Percentiles rank a stretch among this genome's conserved stretches.
These are phyloP conservation scores for Oryza coarctata DNA, from an alignment of 176 grass and related monocot genomes.

Conservation along the genomic window DNA sequence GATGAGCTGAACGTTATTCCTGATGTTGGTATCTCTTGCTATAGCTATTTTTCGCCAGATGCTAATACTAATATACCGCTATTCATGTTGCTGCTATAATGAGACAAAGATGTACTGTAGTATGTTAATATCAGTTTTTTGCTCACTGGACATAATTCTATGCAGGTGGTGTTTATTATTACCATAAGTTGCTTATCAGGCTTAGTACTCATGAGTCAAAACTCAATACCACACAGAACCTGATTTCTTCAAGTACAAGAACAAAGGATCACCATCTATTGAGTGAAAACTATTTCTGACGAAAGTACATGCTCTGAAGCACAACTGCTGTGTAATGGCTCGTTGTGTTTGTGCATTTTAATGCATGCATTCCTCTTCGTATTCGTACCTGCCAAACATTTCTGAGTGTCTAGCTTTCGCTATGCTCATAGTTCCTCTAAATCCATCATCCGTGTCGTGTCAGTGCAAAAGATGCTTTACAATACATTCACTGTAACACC, in stretches of 20 bases:
- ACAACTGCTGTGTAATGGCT: not conserved
- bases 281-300: not conserved
- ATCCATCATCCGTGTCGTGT: not conserved
- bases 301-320: not conserved
- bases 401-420: too few relatives aligned
- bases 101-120: not conserved
- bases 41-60: not conserved
- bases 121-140: not conserved
- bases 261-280: not conserved
- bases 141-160: too few relatives aligned
- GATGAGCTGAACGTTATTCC: not conserved
- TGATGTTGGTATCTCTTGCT: not conserved
- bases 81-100: not conserved
- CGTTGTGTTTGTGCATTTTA: not conserved
- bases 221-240: too few relatives aligned
- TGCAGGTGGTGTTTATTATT: not conserved
- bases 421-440: too few relatives aligned
- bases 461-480: not conserved
- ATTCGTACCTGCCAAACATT: too few relatives aligned
- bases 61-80: not conserved
- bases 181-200: not conserved
- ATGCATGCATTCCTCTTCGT: too few relatives aligned
- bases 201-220: not conserved
- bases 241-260: too few relatives aligned
- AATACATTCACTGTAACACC: not conserved